Evolutionary conservation across 169 alveolate genomes (phyloP), one percentile per base, ranked within the genome.

Genomic region (Nephromyces sp.): DNA sequence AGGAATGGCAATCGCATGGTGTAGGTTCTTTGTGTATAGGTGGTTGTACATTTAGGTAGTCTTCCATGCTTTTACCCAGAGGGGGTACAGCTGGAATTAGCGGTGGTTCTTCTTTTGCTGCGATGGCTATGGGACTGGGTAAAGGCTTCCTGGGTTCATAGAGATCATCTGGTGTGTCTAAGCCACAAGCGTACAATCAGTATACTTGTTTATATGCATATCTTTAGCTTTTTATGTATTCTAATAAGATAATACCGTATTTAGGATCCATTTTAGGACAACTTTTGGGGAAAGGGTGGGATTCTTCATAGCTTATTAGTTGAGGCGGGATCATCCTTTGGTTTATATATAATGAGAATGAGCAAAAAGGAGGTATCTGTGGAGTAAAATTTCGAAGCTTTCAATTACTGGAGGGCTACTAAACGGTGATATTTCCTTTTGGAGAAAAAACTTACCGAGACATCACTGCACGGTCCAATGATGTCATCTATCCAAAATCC

Each of bases 401-500:
- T 35, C 70, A 63, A 24, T 21, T 15, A 2, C 3, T 32, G 66
- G n/a, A 15, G 3, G 6, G 21, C 24, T 6, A 57, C 35, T 15
- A 53, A 2, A 51, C 57, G 3, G 33, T 25, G 15, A 25, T 32
- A 3, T 21, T 32, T 15, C 24, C 0, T 5, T 27, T 29, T 27
- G 73, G 66, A 21, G 30, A 1, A 15, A 4, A 33, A 33, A 32
- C 72, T 62, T 33, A 72, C 84, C 66, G 91, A 81, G 43, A 80
- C 61, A 72, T 78, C 75, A 68, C 81, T 83, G 70, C 90, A 85
- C 28, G 88, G 87, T 5, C 86, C 83, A 34, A 27, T 32, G 34
- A 74, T 66, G 25, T 74, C 93, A 31, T 88, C 91, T 21, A 88
- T 30, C 93, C 93, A 88, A 57, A 88, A 88, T 3, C 93, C 93